Conservation (phyloP, 192 early-diverging fungal species). For the Entomortierella beljakovae region DNA sequence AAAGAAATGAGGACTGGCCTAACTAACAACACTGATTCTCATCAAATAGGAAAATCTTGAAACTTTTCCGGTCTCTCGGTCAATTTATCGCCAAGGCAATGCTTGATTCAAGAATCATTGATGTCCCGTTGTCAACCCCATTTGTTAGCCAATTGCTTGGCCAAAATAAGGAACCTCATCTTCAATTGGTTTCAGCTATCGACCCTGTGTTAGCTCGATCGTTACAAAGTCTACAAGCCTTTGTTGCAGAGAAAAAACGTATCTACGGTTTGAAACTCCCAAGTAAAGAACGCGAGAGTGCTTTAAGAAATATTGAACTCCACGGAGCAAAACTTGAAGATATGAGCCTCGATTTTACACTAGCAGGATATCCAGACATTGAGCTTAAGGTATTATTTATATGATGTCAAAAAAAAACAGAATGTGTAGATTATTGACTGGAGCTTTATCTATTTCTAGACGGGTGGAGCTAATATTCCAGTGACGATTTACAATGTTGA, state of each 20-base stretch:
- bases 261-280: conserved; percentile 66
- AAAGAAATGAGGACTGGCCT: not conserved
- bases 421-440: not conserved
- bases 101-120: conserved; percentile 87
- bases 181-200: conserved; percentile 60
- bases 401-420: not conserved
- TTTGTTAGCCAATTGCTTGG: conserved; percentile 81
- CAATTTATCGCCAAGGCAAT: conserved; percentile 91
- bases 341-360: conserved; percentile 87
- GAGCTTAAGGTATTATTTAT: conserved; percentile 64
- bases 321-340: conserved; percentile 68
- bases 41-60: conserved; percentile 59
- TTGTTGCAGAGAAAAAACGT: conserved; percentile 66
- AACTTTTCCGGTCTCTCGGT: conserved; percentile 80
- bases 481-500: conserved; percentile 89
- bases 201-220: conserved; percentile 78
- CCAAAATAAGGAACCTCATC: conserved; percentile 27
- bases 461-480: conserved; percentile 68
- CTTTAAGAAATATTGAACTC: conserved; percentile 63
- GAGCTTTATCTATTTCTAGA: conserved; percentile 13
- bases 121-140: conserved; percentile 79
- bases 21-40: not conserved
- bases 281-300: conserved; percentile 54
- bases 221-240: conserved; percentile 71
- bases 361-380: conserved; percentile 82